phyloP scores from a whole-genome alignment of 2,329 filamentous ascomycete species.

The Leptographium flavum region DNA sequence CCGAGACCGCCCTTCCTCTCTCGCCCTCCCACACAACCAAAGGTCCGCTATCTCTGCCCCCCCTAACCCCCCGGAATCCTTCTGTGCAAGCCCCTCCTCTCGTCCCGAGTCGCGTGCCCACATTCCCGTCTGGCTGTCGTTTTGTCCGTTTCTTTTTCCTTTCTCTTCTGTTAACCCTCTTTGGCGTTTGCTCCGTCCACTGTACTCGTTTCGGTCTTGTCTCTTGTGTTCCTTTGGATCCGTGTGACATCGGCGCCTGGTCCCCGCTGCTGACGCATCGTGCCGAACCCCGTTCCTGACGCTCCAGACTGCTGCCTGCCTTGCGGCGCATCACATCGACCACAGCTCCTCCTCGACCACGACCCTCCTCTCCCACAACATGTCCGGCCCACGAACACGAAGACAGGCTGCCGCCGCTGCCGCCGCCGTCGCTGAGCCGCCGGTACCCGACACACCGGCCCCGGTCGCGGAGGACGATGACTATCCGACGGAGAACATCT shows the following conservation, averaged over 20 bases:
- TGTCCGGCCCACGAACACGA: conserved; percentile 17
- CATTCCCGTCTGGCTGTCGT: conserved; percentile 1
- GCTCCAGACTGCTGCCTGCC: too few species aligned
- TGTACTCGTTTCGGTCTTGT: not conserved
- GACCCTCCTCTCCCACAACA: conserved; percentile 2
- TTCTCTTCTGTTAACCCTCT: not conserved
- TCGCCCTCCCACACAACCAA: not conserved
- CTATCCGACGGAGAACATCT: conserved; percentile 54
- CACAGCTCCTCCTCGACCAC: not conserved
- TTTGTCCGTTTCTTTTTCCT: not conserved
- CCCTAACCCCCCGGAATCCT: too few species aligned
- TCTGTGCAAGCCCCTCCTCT: not conserved
- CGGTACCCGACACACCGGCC: conserved; percentile 21
- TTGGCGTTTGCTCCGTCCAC: not conserved
- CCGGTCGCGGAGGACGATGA: conserved; percentile 19
- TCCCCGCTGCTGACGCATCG: too few species aligned
- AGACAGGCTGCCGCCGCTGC: conserved; percentile 14
- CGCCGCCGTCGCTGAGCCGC: not conserved
- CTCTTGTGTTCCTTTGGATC: too few species aligned
- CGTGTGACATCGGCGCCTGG: too few species aligned
- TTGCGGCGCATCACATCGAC: too few species aligned
- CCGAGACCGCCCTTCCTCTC: not conserved
- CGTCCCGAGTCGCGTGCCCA: conserved; percentile 1
- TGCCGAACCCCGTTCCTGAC: too few species aligned
- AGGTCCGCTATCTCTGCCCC: too few species aligned